A percentile compares a stretch with the other conserved stretches of the same genome.
Evolutionary conservation across 441 rosid genomes (phyloP).

Genomic region (Mallotus japonicus): DNA sequence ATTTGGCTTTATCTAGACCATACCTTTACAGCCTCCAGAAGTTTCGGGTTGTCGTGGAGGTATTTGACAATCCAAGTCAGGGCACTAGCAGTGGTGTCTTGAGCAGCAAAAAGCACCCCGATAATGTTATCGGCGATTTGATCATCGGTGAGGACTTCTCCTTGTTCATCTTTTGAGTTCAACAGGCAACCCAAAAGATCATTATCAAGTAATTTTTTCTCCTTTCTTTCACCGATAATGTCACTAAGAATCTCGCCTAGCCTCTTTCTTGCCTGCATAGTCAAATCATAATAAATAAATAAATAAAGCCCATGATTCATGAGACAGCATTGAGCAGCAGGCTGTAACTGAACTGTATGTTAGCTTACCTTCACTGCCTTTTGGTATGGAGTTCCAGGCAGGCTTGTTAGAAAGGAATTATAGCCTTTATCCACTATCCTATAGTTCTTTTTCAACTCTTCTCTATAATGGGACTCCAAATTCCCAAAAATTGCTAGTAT

Average conservation of each 20-base stretch:
- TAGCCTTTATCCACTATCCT: conserved; percentile 54
- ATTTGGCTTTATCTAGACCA: conserved; percentile 7
- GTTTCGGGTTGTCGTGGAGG: conserved; percentile 61
- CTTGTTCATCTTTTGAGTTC: conserved; percentile 47
- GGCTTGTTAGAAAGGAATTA: conserved; percentile 55
- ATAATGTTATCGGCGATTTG: conserved; percentile 66
- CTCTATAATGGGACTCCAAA: conserved; percentile 45
- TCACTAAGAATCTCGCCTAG: conserved; percentile 45
- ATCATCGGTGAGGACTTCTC: conserved; percentile 37
- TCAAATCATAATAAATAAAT: too few species aligned
- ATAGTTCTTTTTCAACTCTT: conserved; percentile 52
- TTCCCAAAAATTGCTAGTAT: conserved; percentile 52
- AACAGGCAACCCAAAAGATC: conserved; percentile 49
- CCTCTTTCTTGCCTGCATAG: conserved; percentile 51
- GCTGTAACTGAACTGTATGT: background rate
- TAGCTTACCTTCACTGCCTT: conserved; percentile 49
- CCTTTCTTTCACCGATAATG: conserved; percentile 54
- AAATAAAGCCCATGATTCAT: background rate
- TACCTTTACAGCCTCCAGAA: conserved; percentile 74
- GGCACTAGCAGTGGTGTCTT: conserved; percentile 67
- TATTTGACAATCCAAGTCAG: conserved; percentile 73
- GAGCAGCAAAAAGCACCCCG: conserved; percentile 75
- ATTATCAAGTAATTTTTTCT: conserved; percentile 38
- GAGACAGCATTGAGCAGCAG: background rate
- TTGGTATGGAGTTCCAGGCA: conserved; percentile 56